Percentiles rank a stretch among this genome's conserved stretches.
Conservation (phyloP, 2,329 filamentous ascomycete genomes). For the Talaromyces sp. region DNA sequence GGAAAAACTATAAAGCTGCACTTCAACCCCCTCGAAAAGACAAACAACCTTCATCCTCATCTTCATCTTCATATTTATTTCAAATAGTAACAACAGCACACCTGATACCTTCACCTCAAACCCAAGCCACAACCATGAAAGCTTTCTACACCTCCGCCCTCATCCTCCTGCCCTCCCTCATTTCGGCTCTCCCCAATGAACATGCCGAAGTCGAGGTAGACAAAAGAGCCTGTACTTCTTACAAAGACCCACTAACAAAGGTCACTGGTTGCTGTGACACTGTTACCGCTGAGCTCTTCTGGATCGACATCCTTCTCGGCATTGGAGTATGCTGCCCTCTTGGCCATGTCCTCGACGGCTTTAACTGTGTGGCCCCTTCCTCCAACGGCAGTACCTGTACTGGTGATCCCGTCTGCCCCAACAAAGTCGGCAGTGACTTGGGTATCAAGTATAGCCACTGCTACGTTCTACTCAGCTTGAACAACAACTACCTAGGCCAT, state of each 20-base stretch:
- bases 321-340: constrained; percentile 5
- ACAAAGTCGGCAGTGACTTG: constrained; percentile 3
- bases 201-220: neutral
- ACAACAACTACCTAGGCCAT: constrained; percentile 8
- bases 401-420: neutral
- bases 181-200: constrained; percentile 2
- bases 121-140: neutral
- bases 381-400: neutral
- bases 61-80: neutral
- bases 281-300: constrained; percentile 6
- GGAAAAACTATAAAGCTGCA: neutral
- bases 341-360: constrained; percentile 5
- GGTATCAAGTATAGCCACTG: constrained; percentile 8
- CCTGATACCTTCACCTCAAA: neutral
- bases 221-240: constrained; percentile 2
- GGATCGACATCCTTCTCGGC: constrained; percentile 2
- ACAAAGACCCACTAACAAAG: constrained; percentile 1
- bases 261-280: constrained; percentile 7
- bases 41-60: neutral
- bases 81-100: neutral
- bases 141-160: neutral
- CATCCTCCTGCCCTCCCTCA: constrained; percentile 1
- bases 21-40: neutral
- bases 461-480: constrained; percentile 6
- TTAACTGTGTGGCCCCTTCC: constrained; percentile 5